Evolutionary conservation across 768 basidiomycete species (phyloP), one percentile per base, ranked within the genome.

Genomic region (Serendipita sp.): DNA sequence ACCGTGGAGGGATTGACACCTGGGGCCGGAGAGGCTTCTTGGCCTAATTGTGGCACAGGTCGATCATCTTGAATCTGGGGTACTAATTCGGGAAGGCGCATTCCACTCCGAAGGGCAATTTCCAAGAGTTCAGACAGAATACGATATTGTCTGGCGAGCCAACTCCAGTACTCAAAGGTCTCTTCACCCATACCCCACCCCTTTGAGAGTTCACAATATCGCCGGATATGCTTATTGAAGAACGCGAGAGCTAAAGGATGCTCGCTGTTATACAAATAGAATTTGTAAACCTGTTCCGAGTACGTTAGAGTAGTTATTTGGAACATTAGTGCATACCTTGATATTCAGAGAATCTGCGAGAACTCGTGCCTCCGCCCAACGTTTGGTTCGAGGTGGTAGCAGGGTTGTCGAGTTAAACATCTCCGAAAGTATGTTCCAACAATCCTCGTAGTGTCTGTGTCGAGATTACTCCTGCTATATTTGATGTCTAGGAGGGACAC

Each of bases 361-460:
- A 1, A 98, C 96, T 73, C 94, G 96, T 2, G 95, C 95, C 73
- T 99, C 96, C 15, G 94, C 93, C 95, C 95, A 98, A 35, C 95
- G 81, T 72, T 98, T 99, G 1, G 93, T 97, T 7, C 95, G 83
- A 3, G 93, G 92, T 0, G 89, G 90, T 5, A 96, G 76, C 60
- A 89, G 87, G 3, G 85, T 84, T 1, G 87, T 88, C 4, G 91
- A 91, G 2, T 85, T 84, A 71, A 97, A 95, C 88, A 96, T 92
- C 65, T 87, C 84, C 58, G 85, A 78, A 3, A 97, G 77, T 62
- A 81, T 85, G 41, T 81, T 81, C 76, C 95, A 95, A 11, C 91
- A 91, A 70, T 96, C 93, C 74, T 95, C 92, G 71, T 93, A 96
- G 73, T 97, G 92, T 71, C 92, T 93, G 70, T 65, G n/a, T 63